A percentile compares a stretch with the other conserved stretches of the same genome.
phyloP scores from a whole-genome alignment of 139 green algal species.

The Auxenochlorella pyrenoidosa region DNA sequence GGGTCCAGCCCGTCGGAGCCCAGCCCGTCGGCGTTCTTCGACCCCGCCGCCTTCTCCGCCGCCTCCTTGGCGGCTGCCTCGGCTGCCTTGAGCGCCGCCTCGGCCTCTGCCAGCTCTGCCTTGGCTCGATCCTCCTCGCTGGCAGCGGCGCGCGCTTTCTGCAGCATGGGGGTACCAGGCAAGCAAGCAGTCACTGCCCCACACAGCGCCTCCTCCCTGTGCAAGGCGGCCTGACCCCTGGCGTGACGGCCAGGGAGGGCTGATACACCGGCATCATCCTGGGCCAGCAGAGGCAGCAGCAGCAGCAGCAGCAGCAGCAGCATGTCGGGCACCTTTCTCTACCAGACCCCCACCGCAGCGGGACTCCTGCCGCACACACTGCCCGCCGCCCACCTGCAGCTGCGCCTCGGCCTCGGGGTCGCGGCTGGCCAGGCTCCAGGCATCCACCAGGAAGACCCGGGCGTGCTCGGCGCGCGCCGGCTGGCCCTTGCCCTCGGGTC shows the following conservation, averaged over 20 bases:
- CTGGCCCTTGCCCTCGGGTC: neutral
- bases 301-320: neutral
- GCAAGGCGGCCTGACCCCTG: too few species aligned
- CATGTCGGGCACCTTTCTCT: neutral
- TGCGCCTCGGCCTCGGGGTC: neutral
- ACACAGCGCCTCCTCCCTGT: neutral
- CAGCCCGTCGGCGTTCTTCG: constrained; percentile 19
- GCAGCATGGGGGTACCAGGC: neutral
- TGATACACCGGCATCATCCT: too few species aligned
- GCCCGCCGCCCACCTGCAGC: constrained; percentile 12
- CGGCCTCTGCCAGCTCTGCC: constrained; percentile 30
- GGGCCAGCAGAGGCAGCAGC: too few species aligned
- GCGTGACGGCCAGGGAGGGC: too few species aligned
- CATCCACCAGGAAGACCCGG: constrained; percentile 4
- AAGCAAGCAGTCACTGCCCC: neutral
- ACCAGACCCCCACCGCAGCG: too few species aligned
- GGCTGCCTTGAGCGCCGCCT: constrained; percentile 9
- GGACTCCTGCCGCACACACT: too few species aligned
- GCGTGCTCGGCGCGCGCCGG: neutral
- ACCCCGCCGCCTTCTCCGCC: constrained; percentile 1
- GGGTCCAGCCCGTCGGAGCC: constrained; percentile 39
- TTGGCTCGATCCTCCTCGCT: neutral
- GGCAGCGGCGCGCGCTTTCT: constrained; percentile 10
- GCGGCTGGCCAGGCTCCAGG: neutral
- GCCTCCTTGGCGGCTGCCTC: constrained; percentile 41